These are phyloP conservation scores for Daldinia bambusicola DNA, from an alignment of 495 filamentous ascomycete species.

Conservation along the genomic window DNA sequence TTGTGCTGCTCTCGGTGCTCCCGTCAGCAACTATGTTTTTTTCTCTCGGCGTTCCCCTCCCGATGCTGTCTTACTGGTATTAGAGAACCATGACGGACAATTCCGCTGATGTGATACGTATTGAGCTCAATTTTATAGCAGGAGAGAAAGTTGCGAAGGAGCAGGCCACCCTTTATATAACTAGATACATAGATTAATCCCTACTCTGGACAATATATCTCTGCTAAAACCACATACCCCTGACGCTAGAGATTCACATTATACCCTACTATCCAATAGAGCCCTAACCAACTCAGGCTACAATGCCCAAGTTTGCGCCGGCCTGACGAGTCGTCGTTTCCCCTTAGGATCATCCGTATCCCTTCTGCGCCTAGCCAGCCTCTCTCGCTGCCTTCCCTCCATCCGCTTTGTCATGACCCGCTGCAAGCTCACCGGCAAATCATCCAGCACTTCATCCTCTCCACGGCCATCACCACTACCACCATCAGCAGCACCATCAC, in stretches of 20 bases:
- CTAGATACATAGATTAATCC: too few species aligned
- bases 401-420: conserved; percentile 50
- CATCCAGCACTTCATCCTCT: conserved; percentile 39
- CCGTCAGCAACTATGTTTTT: not conserved
- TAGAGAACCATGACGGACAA: not conserved
- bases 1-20: too few species aligned
- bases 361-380: conserved; percentile 12
- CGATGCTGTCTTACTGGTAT: not conserved
- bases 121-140: not conserved
- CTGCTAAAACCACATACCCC: too few species aligned
- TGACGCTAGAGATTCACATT: not conserved
- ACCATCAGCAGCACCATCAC: conserved; percentile 16
- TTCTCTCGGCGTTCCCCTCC: not conserved
- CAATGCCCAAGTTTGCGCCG: conserved; percentile 30
- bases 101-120: conserved; percentile 1
- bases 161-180: too few species aligned
- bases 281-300: conserved; percentile 2
- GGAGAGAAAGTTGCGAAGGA: not conserved
- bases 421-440: conserved; percentile 52
- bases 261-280: not conserved
- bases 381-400: conserved; percentile 31
- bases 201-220: too few species aligned
- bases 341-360: conserved; percentile 36
- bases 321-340: conserved; percentile 24
- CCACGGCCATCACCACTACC: conserved; percentile 25